phyloP scores from a whole-genome alignment of 1,284 basidiomycete genomes.

The Cryptococcus sp. region DNA sequence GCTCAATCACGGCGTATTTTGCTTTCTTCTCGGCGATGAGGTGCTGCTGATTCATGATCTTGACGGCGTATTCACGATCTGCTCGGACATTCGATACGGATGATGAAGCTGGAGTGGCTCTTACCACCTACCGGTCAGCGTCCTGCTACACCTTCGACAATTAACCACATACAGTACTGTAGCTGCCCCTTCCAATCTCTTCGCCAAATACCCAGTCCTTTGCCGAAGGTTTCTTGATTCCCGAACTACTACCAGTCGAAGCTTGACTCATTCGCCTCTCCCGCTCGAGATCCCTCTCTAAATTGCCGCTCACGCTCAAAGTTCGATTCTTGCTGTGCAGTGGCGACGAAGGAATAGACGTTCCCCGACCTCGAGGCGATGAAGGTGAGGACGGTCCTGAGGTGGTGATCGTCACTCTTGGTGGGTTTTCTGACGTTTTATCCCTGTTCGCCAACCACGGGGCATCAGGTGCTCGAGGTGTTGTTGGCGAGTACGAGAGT shows the following conservation, averaged over 20 bases:
- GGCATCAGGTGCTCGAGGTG: conserved; percentile 18
- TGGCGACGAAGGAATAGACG: conserved; percentile 19
- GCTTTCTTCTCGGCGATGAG: conserved; percentile 52
- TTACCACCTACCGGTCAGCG: conserved; percentile 19
- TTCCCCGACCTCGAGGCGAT: conserved; percentile 9
- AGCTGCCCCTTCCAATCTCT: conserved; percentile 47
- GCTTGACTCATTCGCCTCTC: conserved; percentile 37
- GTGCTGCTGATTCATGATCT: conserved; percentile 53
- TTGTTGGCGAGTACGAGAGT: conserved; percentile 18
- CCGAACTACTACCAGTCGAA: conserved; percentile 12
- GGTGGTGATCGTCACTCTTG: conserved; percentile 12
- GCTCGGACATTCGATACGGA: conserved; percentile 9
- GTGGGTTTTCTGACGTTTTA: conserved; percentile 3
- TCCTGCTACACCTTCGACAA: conserved; percentile 1
- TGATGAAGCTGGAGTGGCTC: conserved; percentile 16
- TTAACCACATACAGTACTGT: conserved; percentile 41
- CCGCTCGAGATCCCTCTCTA: conserved; percentile 13
- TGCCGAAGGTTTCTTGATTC: conserved; percentile 21
- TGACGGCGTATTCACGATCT: conserved; percentile 49
- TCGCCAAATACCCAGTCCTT: conserved; percentile 45
- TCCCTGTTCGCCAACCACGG: conserved; percentile 2
- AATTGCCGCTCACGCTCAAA: conserved; percentile 20
- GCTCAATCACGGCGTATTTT: conserved; percentile 54
- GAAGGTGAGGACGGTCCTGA: conserved; percentile 5
- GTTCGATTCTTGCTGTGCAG: conserved; percentile 12